phyloP scores from a whole-genome alignment of 2,329 filamentous ascomycete genomes.

The Trichoderma guizhouense region DNA sequence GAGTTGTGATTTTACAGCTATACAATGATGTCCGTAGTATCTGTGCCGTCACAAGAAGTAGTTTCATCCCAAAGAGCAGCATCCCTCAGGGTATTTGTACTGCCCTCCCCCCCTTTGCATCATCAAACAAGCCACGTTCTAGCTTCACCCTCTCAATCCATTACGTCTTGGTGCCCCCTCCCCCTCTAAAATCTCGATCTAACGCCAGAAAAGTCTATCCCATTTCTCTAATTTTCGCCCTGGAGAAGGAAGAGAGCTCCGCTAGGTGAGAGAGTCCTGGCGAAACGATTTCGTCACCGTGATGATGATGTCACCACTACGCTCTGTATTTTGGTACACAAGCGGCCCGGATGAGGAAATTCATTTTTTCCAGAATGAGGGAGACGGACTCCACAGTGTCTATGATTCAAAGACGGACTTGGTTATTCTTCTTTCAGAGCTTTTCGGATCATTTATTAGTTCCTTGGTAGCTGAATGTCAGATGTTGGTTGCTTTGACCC shows the following conservation, averaged over 20 bases:
- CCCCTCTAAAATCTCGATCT: background rate
- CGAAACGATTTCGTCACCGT: constrained; percentile 15
- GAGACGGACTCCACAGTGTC: background rate
- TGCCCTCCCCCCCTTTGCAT: background rate
- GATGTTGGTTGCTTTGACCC: background rate
- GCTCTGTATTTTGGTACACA: background rate
- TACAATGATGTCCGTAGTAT: background rate
- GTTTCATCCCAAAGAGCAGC: background rate
- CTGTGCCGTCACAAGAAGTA: background rate
- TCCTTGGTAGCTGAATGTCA: background rate
- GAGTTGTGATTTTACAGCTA: background rate
- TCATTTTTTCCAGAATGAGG: constrained; percentile 7
- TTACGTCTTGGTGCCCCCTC: constrained; percentile 11
- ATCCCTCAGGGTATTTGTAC: constrained; percentile 19
- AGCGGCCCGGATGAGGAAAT: constrained; percentile 9
- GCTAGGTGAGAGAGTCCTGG: background rate
- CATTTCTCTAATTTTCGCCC: background rate
- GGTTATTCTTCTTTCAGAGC: background rate
- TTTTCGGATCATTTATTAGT: background rate
- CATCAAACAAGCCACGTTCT: background rate
- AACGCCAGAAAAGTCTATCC: background rate
- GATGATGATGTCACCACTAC: constrained; percentile 19
- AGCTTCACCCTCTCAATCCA: background rate
- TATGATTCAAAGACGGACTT: background rate
- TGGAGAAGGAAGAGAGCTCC: background rate